Percentiles rank a stretch among this genome's conserved stretches.
These are phyloP conservation scores for Phytophthora crassamura DNA, from an alignment of 352 stramenopile genomes.

Conservation along the genomic window DNA sequence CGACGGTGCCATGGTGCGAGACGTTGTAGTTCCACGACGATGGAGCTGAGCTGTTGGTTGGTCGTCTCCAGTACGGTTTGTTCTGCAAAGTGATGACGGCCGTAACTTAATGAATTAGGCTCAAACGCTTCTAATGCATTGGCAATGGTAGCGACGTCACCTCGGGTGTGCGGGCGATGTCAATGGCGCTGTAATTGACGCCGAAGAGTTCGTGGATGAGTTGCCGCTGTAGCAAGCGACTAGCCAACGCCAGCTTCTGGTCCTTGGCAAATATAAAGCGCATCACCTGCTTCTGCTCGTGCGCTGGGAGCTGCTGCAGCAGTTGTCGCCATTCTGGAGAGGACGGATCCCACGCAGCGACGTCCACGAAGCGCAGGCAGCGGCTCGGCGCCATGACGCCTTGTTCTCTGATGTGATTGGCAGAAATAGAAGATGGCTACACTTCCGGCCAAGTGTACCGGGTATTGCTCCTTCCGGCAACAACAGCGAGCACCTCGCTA, in stretches of 20 bases:
- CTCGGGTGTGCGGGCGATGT: conserved; percentile 65
- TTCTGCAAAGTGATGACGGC: conserved; percentile 31
- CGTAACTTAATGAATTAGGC: background rate
- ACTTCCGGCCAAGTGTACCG: too few relatives aligned
- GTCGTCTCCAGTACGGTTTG: conserved; percentile 68
- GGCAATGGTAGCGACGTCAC: conserved; percentile 28
- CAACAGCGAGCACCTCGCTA: too few relatives aligned
- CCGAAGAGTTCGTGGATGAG: conserved; percentile 52
- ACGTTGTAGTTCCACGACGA: conserved; percentile 83
- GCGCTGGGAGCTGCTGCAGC: conserved; percentile 36
- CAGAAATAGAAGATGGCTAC: conserved; percentile 5
- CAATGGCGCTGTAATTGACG: conserved; percentile 41
- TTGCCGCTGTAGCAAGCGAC: conserved; percentile 64
- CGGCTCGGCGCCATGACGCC: background rate
- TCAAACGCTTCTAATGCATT: background rate
- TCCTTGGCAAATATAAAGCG: conserved; percentile 77
- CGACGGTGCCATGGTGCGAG: conserved; percentile 75
- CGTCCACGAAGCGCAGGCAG: conserved; percentile 49
- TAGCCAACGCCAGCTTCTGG: conserved; percentile 67
- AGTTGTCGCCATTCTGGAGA: conserved; percentile 45
- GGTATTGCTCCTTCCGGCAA: too few relatives aligned
- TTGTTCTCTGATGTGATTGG: background rate
- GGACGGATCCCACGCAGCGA: conserved; percentile 46
- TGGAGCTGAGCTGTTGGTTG: conserved; percentile 1
- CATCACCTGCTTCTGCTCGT: conserved; percentile 58